Percentiles rank a stretch among this genome's conserved stretches.
Evolutionary conservation across 768 basidiomycete genomes (phyloP).

Genomic region (Grammothele lineata): DNA sequence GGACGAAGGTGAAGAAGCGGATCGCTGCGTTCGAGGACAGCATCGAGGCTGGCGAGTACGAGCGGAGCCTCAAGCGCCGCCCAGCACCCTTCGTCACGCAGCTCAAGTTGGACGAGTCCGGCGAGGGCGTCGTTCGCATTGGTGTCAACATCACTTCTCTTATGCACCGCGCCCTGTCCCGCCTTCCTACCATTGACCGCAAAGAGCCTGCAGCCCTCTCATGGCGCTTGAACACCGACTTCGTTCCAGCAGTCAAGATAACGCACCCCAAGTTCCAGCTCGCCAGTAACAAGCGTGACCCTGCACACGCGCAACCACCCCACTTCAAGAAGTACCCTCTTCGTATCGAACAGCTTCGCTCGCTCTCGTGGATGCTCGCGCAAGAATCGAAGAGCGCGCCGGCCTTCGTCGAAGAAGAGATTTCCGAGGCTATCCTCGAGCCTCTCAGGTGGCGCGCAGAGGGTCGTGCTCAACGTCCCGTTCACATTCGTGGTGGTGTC

Average conservation of each 20-base stretch:
- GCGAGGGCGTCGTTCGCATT: conserved; percentile 69
- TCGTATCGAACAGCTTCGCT: conserved; percentile 84
- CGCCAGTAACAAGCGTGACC: conserved; percentile 70
- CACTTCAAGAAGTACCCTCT: conserved; percentile 64
- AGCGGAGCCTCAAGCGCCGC: conserved; percentile 80
- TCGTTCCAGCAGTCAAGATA: conserved; percentile 57
- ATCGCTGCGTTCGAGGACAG: conserved; percentile 77
- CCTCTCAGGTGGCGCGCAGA: conserved; percentile 94
- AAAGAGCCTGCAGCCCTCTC: conserved; percentile 50
- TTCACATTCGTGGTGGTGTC: conserved; percentile 81
- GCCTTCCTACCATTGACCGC: conserved; percentile 54
- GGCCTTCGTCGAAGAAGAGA: conserved; percentile 91
- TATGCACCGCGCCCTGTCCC: conserved; percentile 79
- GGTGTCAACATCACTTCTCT: conserved; percentile 87
- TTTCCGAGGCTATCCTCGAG: conserved; percentile 83
- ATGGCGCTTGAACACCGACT: conserved; percentile 83
- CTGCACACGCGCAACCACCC: conserved; percentile 70
- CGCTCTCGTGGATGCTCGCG: conserved; percentile 86
- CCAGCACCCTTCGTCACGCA: conserved; percentile 87
- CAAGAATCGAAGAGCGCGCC: conserved; percentile 63
- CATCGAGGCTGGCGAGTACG: conserved; percentile 83
- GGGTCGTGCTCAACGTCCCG: conserved; percentile 76
- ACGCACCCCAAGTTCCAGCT: conserved; percentile 64
- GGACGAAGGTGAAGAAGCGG: conserved; percentile 60
- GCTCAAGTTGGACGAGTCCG: conserved; percentile 59